Evolutionary conservation across 257 asterid species (phyloP), one percentile per base, ranked within the genome.

Genomic region (Solanum rostratum): DNA sequence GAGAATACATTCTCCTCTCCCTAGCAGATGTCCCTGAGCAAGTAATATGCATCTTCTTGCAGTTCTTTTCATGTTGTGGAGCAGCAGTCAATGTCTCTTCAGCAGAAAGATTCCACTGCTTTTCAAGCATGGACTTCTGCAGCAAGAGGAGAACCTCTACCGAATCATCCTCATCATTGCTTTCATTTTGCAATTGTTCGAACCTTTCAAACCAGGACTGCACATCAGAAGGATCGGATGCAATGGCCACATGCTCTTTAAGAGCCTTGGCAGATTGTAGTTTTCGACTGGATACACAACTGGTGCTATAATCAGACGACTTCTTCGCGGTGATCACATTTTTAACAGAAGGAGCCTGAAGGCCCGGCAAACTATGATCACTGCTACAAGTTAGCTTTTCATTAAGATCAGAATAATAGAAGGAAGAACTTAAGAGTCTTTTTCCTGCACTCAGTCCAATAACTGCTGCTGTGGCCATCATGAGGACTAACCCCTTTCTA

Each of bases 61-160:
- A 81, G n/a, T 65, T 84, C 80, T 49, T 84, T 79, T 88, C 89
- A 37, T 70, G 76, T 22, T 82, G 63, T 30, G 81, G 11, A n/a
- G 37, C 50, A 60, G 84, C 73, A 54, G 79, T 60, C 59, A 33
- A 24, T 41, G 59, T 50, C 9, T 82, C 39, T 57, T 89, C 89
- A 53, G 90, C 84, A 0, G 98, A 87, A 84, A 96, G 96, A 88
- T 91, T 93, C 97, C 98, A 96, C 88, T 96, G 98, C 89, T 93
- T 93, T 87, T 95, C 99, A 60, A 95, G 98, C 90, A 96, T 90
- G 81, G 96, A 95, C 86, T 95, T 96, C 62, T 94, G 99, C 89
- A 93, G 87, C 69, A 95, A 90, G 86, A 96, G 98, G 82, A 96
- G 87, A 52, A 95, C 95, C 84, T 95, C 97, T 59, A 93, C 90